phyloP scores from a whole-genome alignment of 768 basidiomycete genomes.

The Lentinula aciculospora region DNA sequence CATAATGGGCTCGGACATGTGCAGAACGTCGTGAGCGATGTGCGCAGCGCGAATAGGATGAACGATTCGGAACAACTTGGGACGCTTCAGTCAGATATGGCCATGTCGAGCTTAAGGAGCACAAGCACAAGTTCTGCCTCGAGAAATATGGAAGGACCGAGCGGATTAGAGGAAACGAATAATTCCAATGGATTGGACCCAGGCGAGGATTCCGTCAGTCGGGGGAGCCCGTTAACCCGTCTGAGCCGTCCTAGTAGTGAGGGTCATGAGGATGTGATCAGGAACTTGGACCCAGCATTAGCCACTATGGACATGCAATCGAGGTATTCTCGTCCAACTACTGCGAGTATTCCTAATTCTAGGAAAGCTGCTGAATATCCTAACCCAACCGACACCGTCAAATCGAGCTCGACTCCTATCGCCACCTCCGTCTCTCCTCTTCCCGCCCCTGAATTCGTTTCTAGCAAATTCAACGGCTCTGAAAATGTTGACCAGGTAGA shows the following conservation, averaged over 20 bases:
- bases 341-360: not conserved
- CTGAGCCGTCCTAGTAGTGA: not conserved
- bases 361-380: too few species aligned
- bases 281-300: not conserved
- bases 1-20: not conserved
- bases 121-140: not conserved
- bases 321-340: not conserved
- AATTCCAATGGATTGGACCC: not conserved
- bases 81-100: not conserved
- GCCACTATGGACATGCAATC: not conserved
- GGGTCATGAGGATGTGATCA: not conserved
- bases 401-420: too few species aligned
- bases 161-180: not conserved
- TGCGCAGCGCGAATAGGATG: not conserved
- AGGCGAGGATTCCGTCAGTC: not conserved
- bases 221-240: not conserved
- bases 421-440: too few species aligned
- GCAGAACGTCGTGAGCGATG: not conserved
- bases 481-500: too few species aligned
- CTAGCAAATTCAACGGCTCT: too few species aligned
- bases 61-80: not conserved
- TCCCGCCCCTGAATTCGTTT: too few species aligned
- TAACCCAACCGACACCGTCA: not conserved
- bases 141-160: not conserved
- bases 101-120: conserved; percentile 4